Evolutionary conservation across 805 yeast species (phyloP), one percentile per base, ranked within the genome.

Genomic region (Yarrowia alimentaria): DNA sequence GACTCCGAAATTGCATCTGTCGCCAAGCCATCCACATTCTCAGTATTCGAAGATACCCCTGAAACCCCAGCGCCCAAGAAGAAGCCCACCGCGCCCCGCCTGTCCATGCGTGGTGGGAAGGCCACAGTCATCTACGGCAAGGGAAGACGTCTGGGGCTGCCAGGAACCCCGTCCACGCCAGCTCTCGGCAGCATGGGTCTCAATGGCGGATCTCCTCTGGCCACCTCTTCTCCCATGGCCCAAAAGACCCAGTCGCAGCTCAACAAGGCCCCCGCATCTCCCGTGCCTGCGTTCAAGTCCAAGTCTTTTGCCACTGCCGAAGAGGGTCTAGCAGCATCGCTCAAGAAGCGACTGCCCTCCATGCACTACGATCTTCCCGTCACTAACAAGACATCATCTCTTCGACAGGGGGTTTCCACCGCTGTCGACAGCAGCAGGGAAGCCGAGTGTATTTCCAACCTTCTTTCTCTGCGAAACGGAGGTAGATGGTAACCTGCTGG

Each of bases 391-490:
- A 43, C 28, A 14, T 31, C 37, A 13, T 30, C 37, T 2, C 29
- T 30, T n/a, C 28, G 50, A 2, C 20, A 30, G 5, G 37, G 29
- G 6, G 37, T 38, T 18, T 5, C 14, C 31, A 14, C 43, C 4
- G 28, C 30, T 11, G 29, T 22, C 37, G 48, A 34, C 14, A 28
- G 33, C 33, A 51, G 22, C 51, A 26, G 43, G 10, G 67, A 64
- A 51, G 61, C 58, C 21, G 71, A 67, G 52, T 65, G 69, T 54
- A 66, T 66, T 21, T 56, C 60, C 48, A 64, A 67, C 45, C 57
- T 67, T 24, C 57, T 67, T 24, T 58, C 65, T 13, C 55, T 67
- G 24, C 51, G 64, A 26, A 58, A 62, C 7, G 74, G 69, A 21
- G 57, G 55, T 14, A 53, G 62, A 58, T 29, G 33, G 49, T 40